Evolutionary conservation across 352 stramenopile genomes (phyloP).

Genomic region (Blastocystis sp.): DNA sequence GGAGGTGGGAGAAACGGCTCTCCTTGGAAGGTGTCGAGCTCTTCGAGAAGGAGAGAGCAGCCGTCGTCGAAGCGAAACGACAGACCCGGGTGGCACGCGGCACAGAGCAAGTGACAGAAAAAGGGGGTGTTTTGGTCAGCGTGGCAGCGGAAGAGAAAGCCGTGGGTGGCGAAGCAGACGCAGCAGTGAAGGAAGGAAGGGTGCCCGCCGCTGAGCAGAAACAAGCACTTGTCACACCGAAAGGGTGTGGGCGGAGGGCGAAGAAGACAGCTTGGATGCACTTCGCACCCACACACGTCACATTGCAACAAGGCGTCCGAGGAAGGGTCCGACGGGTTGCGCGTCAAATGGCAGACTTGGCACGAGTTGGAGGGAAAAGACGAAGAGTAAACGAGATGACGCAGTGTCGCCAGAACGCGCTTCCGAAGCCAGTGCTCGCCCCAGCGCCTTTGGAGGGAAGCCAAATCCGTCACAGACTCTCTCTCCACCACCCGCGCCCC

Average conservation of each 20-base stretch:
- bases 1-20: not conserved
- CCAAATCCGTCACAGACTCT: not conserved
- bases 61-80: not conserved
- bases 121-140: not conserved
- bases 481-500: not conserved
- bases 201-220: not conserved
- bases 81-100: not conserved
- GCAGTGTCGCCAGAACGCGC: not conserved
- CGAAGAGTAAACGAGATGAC: not conserved
- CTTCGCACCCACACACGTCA: not conserved
- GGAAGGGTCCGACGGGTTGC: not conserved
- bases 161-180: not conserved
- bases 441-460: not conserved
- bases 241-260: not conserved
- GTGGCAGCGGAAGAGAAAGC: not conserved
- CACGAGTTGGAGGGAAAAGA: not conserved
- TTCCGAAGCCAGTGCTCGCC: not conserved
- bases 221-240: constrained; percentile 1
- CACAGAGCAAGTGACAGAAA: not conserved
- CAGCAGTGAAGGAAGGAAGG: not conserved
- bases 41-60: not conserved
- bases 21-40: not conserved
- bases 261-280: not conserved
- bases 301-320: not conserved
- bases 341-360: not conserved